Conservation (phyloP, 176 grass and related monocot species). For the Puya raimondii region DNA sequence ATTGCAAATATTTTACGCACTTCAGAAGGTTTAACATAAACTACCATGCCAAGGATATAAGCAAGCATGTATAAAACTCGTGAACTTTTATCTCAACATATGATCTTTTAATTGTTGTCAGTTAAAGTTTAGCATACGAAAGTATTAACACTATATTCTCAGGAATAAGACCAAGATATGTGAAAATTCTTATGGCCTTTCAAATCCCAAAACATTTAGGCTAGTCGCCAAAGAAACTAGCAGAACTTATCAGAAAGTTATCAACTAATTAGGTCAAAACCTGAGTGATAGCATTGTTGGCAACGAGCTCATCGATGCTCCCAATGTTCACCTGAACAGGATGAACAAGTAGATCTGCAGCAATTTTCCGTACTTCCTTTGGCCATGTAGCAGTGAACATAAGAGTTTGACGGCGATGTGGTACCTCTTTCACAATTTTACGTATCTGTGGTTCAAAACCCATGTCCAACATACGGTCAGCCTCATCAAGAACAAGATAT, state of each 20-base stretch:
- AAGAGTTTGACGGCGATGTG: constrained; percentile 75
- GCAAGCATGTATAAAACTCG: too few relatives aligned
- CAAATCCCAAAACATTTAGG: background rate
- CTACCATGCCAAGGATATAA: too few relatives aligned
- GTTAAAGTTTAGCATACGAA: too few relatives aligned
- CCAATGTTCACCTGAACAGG: constrained; percentile 98
- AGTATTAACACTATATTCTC: too few relatives aligned
- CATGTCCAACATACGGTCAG: constrained; percentile 87
- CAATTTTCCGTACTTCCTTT: constrained; percentile 88
- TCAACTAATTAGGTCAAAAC: constrained; percentile 10
- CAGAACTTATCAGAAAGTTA: background rate
- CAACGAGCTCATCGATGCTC: constrained; percentile 88
- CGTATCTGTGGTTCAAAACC: constrained; percentile 93
- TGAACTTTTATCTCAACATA: too few relatives aligned
- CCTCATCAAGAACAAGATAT: constrained; percentile 75
- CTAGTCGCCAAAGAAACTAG: background rate
- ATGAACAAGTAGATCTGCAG: constrained; percentile 73
- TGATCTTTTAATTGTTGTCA: too few relatives aligned
- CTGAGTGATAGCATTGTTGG: constrained; percentile 95
- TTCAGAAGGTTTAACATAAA: too few relatives aligned
- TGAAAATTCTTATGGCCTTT: background rate
- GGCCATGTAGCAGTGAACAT: constrained; percentile 99
- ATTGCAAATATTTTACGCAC: too few relatives aligned
- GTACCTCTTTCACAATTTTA: constrained; percentile 85
- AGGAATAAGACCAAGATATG: too few relatives aligned